Evolutionary conservation across 257 asterid genomes (phyloP).

Genomic region (Knoxia roxburghii): DNA sequence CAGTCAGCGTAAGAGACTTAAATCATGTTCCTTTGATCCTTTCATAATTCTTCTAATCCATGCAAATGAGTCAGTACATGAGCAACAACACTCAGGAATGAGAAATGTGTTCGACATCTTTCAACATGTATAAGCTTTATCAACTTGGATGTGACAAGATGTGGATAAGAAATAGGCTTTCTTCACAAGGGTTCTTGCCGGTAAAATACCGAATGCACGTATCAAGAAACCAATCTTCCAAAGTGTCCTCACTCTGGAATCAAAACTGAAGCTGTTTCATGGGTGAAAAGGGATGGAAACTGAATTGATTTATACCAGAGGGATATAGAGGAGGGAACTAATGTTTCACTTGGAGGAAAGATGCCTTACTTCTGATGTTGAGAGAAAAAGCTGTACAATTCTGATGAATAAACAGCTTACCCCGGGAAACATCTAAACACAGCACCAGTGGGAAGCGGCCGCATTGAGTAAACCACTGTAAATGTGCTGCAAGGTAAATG

Average conservation of each 20-base stretch:
- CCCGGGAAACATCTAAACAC: slow-evolving; percentile 93
- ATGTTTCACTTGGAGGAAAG: background rate
- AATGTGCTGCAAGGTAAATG: slow-evolving; percentile 50
- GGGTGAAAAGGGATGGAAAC: background rate
- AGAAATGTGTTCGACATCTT: background rate
- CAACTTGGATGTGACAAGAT: background rate
- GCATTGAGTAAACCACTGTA: slow-evolving; percentile 81
- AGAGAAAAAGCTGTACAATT: background rate
- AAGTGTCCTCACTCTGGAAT: background rate
- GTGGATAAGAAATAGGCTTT: background rate
- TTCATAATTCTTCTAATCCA: background rate
- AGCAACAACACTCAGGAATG: background rate
- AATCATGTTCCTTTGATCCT: too few relatives aligned
- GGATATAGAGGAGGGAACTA: background rate
- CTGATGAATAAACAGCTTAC: slow-evolving; percentile 34
- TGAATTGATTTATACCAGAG: background rate
- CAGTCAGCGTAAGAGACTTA: background rate
- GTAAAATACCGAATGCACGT: too few relatives aligned
- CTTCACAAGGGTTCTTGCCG: too few relatives aligned
- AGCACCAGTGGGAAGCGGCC: slow-evolving; percentile 80
- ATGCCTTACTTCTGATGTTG: background rate
- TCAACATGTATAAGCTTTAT: background rate
- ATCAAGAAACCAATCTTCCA: background rate
- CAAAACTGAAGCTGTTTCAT: background rate
- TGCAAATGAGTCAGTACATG: background rate